Base-by-base conservation (phyloP, 495 filamentous ascomycete species). In the Penicillium maclennaniae region DNA sequence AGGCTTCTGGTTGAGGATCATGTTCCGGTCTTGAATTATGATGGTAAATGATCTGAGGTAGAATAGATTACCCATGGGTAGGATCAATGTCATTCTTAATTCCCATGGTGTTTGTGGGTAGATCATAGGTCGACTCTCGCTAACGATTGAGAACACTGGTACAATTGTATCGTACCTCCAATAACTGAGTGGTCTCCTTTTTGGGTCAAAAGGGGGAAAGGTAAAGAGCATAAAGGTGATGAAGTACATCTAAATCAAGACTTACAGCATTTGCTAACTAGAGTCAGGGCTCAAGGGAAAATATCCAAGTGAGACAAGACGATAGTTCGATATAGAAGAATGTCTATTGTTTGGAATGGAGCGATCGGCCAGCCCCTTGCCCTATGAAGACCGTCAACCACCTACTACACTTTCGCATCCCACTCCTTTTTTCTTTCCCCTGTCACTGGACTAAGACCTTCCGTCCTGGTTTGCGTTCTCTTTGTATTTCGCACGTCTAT, bases 331-430 rank as follows among this genome's bases (percentile, higher is more conserved):
- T 31, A 16, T 40, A 17, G 7, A 40, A 43, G 48, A 43, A 47
- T 54, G 52, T 12, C 39, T 34, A 43, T 41, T 37, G 42, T 50
- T 55, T 44, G 50, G 51, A 47, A 53, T 51, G 58, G 47, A 9
- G 53, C 10, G 50, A 54, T 58, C 56, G 51, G 47, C 55, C 59
- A 37, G 40, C 52, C 59, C 55, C 59, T 62, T 62, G 52, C 59
- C 59, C 48, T 34, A 43, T 17, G 28, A 37, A 21, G 34, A 26
- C 16, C 26, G 37, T 21, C 17, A 43, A 43, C 16, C 15, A 43
- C 23, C 12, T 23, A 28, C n/a, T n/a, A 37, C 41, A 54, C 34
- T 43, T 44, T 47, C 41, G 10, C 47, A 47, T 51, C 44, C 53
- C 52, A 26, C 43, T 43, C 34, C 47, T 45, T 44, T 45, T 44